Conservation (phyloP, 129 eudicot genomes). For the Deinandra increscens region DNA sequence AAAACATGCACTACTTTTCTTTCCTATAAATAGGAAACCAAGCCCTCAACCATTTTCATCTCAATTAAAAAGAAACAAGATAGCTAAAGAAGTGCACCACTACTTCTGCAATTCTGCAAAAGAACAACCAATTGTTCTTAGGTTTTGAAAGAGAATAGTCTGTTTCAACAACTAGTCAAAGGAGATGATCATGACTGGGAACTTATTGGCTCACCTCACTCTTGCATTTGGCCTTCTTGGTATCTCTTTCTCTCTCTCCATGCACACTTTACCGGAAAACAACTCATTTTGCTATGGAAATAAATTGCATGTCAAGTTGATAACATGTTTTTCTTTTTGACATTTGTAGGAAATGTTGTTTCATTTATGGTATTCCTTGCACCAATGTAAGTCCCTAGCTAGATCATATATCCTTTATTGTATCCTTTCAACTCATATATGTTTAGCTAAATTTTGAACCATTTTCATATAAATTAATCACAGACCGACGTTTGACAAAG, state of each 20-base stretch:
- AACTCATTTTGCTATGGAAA: no score
- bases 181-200: conserved; percentile 34
- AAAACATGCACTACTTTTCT: conserved; percentile 11
- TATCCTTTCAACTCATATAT: background rate
- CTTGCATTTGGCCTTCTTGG: conserved; percentile 83
- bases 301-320: background rate
- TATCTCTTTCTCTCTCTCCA: conserved; percentile 32
- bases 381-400: conserved; percentile 65
- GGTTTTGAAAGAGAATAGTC: background rate
- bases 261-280: no score
- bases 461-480: background rate
- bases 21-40: conserved; percentile 50
- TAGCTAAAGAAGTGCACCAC: conserved; percentile 1
- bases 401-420: background rate
- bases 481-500: conserved; percentile 83
- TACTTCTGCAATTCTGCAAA: no score
- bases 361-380: conserved; percentile 74
- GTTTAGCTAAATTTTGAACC: background rate
- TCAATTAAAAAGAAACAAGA: background rate
- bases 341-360: conserved; percentile 59
- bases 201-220: conserved; percentile 44
- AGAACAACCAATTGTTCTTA: background rate
- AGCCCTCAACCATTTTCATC: conserved; percentile 12
- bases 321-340: background rate
- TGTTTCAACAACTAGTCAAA: background rate